phyloP scores from a whole-genome alignment of 257 asterid genomes.

The Ehretia macrophylla region DNA sequence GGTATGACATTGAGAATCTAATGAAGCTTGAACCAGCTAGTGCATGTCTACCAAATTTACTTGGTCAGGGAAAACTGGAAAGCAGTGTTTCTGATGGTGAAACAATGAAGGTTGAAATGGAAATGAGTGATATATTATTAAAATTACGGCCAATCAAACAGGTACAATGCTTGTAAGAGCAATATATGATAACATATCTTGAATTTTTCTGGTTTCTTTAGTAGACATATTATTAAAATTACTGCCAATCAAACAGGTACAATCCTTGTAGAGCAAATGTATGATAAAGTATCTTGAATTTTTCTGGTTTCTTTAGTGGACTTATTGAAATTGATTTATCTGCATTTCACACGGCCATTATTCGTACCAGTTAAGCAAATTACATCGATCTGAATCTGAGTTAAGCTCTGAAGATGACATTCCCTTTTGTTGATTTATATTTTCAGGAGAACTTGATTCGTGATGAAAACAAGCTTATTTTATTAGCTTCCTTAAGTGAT shows the following conservation, averaged over 20 bases:
- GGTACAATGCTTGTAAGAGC: constrained; percentile 44
- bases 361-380: neutral
- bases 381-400: neutral
- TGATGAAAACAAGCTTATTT: constrained; percentile 87
- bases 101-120: constrained; percentile 56
- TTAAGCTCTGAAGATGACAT: neutral
- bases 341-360: neutral
- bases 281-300: neutral
- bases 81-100: constrained; percentile 47
- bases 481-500: constrained; percentile 94
- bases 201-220: neutral
- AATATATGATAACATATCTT: constrained; percentile 4
- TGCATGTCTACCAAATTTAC: constrained; percentile 63
- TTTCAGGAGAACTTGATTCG: constrained; percentile 93
- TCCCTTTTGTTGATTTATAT: constrained; percentile 8
- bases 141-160: constrained; percentile 90
- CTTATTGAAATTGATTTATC: neutral
- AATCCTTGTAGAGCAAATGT: constrained; percentile 15
- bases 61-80: constrained; percentile 44
- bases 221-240: neutral
- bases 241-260: constrained; percentile 91
- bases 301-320: neutral
- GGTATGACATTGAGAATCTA: constrained; percentile 89
- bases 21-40: constrained; percentile 86
- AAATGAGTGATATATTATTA: constrained; percentile 66